Evolutionary conservation across 371 early-diverging fungal genomes (phyloP).

Genomic region (Batkoa obscura): DNA sequence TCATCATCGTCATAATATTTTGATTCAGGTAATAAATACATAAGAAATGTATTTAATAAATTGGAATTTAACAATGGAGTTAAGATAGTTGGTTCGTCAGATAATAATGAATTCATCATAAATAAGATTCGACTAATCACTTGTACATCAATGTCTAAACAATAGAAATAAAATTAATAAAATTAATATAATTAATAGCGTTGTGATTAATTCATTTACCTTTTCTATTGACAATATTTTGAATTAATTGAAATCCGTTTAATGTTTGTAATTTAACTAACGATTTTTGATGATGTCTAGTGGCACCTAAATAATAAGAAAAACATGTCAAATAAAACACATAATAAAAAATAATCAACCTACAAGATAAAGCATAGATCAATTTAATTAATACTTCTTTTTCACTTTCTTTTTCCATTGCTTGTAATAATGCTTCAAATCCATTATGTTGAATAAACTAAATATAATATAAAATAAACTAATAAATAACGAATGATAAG

Average conservation of each 20-base stretch:
- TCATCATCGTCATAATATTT: not conserved
- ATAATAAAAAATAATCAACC: not conserved
- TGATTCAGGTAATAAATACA: not conserved
- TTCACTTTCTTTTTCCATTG: not conserved
- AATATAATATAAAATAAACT: not conserved
- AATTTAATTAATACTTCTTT: not conserved
- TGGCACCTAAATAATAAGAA: not conserved
- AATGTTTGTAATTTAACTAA: not conserved
- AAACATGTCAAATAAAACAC: not conserved
- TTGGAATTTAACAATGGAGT: not conserved
- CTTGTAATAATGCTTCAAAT: not conserved
- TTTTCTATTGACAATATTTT: not conserved
- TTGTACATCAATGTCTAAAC: not conserved
- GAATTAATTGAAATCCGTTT: not conserved
- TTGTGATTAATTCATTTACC: not conserved
- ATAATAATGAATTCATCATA: not conserved
- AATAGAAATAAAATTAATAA: not conserved
- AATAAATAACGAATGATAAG: not conserved
- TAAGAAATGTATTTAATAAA: not conserved
- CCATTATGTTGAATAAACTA: slow-evolving; percentile 9
- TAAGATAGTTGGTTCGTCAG: not conserved
- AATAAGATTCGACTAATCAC: slow-evolving; percentile 1
- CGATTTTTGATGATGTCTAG: not conserved
- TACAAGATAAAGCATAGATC: slow-evolving; percentile 6
- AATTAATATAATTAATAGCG: not conserved